These are phyloP conservation scores for Starmera amethionina DNA, from an alignment of 805 yeast species.

Conservation along the genomic window DNA sequence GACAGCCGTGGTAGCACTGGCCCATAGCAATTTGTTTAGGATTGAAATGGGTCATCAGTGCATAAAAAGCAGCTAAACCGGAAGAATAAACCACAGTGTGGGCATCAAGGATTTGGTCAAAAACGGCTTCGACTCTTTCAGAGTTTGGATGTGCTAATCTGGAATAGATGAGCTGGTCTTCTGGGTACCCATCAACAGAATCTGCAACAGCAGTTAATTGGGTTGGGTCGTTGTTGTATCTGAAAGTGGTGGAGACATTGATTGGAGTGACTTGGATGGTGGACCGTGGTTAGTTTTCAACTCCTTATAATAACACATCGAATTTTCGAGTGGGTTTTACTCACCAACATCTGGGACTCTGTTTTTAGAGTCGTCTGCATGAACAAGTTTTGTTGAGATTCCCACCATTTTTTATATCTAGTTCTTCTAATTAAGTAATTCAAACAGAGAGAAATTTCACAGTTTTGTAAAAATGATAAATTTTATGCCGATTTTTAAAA, in stretches of 20 bases:
- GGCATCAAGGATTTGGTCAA: slow-evolving; percentile 50
- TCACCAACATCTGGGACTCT: slow-evolving; percentile 49
- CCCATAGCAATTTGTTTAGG: slow-evolving; percentile 73
- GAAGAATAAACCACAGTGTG: slow-evolving; percentile 64
- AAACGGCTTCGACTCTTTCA: slow-evolving; percentile 53
- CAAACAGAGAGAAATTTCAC: no score
- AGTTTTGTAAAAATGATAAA: no score
- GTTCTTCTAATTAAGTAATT: background rate
- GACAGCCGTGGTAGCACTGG: slow-evolving; percentile 80
- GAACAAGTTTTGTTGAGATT: slow-evolving; percentile 49
- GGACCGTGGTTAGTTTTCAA: slow-evolving; percentile 16
- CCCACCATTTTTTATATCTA: slow-evolving; percentile 20
- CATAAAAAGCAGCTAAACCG: slow-evolving; percentile 77
- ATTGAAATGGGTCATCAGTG: slow-evolving; percentile 54
- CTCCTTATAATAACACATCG: slow-evolving; percentile 14
- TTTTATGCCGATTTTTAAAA: no score
- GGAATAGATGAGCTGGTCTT: slow-evolving; percentile 47
- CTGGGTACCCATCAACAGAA: slow-evolving; percentile 22
- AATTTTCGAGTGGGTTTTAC: slow-evolving; percentile 1
- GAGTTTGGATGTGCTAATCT: slow-evolving; percentile 69
- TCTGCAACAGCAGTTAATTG: slow-evolving; percentile 39
- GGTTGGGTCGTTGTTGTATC: slow-evolving; percentile 52
- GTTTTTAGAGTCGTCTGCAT: slow-evolving; percentile 54
- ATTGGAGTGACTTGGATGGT: slow-evolving; percentile 57
- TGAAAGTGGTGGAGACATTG: slow-evolving; percentile 70